phyloP scores from a whole-genome alignment of 2,329 filamentous ascomycete genomes.

The Pseudohalonectria lignicola region DNA sequence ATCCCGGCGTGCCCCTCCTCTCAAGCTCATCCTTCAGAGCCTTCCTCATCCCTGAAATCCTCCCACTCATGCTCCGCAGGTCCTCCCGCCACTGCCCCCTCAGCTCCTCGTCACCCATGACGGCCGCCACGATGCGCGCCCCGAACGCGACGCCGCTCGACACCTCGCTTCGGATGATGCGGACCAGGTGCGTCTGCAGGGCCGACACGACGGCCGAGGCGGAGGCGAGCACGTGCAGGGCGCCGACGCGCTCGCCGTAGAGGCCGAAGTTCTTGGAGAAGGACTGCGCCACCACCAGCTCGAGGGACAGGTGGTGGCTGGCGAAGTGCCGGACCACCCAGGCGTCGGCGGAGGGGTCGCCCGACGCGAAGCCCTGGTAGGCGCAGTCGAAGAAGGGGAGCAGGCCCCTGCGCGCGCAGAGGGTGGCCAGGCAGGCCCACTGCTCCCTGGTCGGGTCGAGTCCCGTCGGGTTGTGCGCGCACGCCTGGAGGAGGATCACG shows the following conservation, averaged over 20 bases:
- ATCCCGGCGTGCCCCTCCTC: slow-evolving; percentile 87
- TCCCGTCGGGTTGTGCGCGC: slow-evolving; percentile 9
- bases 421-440: slow-evolving; percentile 2
- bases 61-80: slow-evolving; percentile 98
- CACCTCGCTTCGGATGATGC: slow-evolving; percentile 92
- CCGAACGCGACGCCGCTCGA: slow-evolving; percentile 97
- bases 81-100: slow-evolving; percentile 93
- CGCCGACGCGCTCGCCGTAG: slow-evolving; percentile 95
- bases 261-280: slow-evolving; percentile 99
- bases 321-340: slow-evolving; percentile 92
- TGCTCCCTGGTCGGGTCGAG: slow-evolving; percentile 3
- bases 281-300: too few relatives aligned
- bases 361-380: slow-evolving; percentile 3
- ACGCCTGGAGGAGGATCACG: slow-evolving; percentile 65
- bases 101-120: slow-evolving; percentile 74
- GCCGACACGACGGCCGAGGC: slow-evolving; percentile 80
- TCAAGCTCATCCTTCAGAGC: slow-evolving; percentile 92
- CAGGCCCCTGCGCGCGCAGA: not conserved
- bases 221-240: slow-evolving; percentile 78
- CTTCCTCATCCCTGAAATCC: slow-evolving; percentile 96
- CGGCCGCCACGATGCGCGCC: slow-evolving; percentile 83
- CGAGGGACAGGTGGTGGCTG: slow-evolving; percentile 77
- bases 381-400: slow-evolving; percentile 3
- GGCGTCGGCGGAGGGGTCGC: slow-evolving; percentile 20
- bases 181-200: slow-evolving; percentile 96